Base-by-base conservation (phyloP, 352 stramenopile species). In the Phytophthora parvispora region DNA sequence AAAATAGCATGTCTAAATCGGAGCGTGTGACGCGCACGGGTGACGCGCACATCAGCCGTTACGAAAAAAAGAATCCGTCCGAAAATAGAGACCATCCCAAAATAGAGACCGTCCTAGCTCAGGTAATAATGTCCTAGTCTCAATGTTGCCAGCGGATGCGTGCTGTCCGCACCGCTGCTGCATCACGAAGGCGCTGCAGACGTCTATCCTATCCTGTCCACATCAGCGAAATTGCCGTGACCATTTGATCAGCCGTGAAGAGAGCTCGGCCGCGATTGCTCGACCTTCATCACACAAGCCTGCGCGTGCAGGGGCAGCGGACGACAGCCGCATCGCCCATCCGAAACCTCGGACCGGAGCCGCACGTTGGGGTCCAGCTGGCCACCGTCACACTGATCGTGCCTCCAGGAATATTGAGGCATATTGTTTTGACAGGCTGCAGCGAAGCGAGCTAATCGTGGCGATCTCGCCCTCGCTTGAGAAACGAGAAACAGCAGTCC, bases 1-100 rank as follows among this genome's bases (percentile, higher is more conserved):
- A 64, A 64, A 73, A 76, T 72, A 76, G 49, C 47, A 70, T 70
- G 34, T 64, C 65, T 64, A 54, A 68, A 53, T 67, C 16, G 0
- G 57, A 62, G 22, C 27, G 47, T 25, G 25, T 57, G 53, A 69
- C 28, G 31, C 25, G 49, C 43, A 53, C 3, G 12, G 22, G 36
- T 64, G 48, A 66, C 48, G 22, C n/a, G 28, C 25, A 15, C 34
- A 51, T 10, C 15, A 64, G 53, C 62, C 45, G 48, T 53, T 52
- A 29, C 50, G 13, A 40, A 64, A 60, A 70, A 36, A 65, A 70
- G 62, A 70, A 49, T 43, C 32, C 18, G 20, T 45, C 50, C 51
- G 45, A 59, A 69, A 55, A 20, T 60, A 51, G 54, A 71, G 24
- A 29, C n/a, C 27, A 24, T 40, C 51, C n/a, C n/a, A 59, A 69